Evolutionary conservation across 148 eudicot species (phyloP), one percentile per base, ranked within the genome.

Genomic region (Nyssa sinensis): DNA sequence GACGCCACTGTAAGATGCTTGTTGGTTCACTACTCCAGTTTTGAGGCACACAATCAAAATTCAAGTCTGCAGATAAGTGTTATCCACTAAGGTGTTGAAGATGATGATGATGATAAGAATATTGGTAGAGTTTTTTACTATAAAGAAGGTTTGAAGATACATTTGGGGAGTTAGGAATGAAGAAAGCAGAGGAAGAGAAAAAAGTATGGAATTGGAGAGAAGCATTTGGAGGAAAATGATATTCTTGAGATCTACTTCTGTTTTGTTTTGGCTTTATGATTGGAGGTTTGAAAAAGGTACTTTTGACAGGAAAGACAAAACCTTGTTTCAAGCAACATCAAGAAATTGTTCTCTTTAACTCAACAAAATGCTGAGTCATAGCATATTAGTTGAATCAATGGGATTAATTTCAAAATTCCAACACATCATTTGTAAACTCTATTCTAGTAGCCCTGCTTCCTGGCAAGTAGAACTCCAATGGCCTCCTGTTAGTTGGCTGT

Each of bases 21-120:
- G 87, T 62, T 31, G 81, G 64, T 62, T 82, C 87, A 44, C 80
- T 65, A 27, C 87, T 83, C 39, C 91, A 88, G 35, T 64, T 81
- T 55, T 72, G 73, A 31, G 87, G 82, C 14, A 16, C 55, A 72
- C 88, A 88, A 3, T 33, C 59, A 27, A 74, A 78, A 11, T 62
- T 83, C 21, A 29, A 34, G 34, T 74, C 68, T 55, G 17, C 28
- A 4, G 80, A 64, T 61, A 55, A 60, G 63, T 28, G 63, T 29
- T 59, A 30, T 59, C 62, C 16, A 64, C 27, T 9, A 67, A 75
- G 32, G 11, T 21, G 39, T 32, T n/a, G 30, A 79, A 59, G 27
- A 81, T 44, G 34, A 77, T 66, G 72, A 61, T 27, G 28, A 70
- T 27, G n/a, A 60, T 11, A 31, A 62, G 23, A 37, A 67, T 1